Conservation (phyloP, 2,329 filamentous ascomycete genomes). For the Calonectria hawksworthii region DNA sequence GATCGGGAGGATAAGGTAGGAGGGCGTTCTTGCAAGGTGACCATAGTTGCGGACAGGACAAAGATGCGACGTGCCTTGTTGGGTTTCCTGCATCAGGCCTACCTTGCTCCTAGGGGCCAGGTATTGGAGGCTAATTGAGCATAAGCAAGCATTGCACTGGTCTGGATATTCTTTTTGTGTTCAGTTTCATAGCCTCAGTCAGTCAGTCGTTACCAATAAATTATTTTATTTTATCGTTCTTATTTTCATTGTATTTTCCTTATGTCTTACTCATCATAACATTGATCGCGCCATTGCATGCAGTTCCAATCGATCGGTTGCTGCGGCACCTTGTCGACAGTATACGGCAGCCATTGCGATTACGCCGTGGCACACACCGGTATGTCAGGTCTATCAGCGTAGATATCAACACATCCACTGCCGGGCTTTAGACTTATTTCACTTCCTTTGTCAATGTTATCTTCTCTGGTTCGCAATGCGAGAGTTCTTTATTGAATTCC, state of each 20-base stretch:
- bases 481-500: neutral
- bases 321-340: no score
- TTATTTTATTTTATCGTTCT: no score
- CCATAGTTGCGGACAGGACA: neutral
- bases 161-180: neutral
- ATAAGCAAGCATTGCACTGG: neutral
- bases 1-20: neutral
- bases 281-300: no score
- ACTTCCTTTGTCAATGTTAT: neutral
- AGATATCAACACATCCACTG: no score
- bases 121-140: neutral
- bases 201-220: neutral
- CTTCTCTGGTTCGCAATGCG: neutral
- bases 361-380: no score
- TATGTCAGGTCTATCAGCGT: no score
- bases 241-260: no score
- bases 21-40: neutral
- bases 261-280: no score
- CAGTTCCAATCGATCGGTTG: no score
- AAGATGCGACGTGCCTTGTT: neutral
- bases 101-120: neutral
- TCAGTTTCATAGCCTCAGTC: neutral
- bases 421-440: no score
- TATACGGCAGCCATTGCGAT: no score
- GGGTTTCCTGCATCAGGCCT: neutral